Evolutionary conservation across 306 rosid genomes (phyloP), one percentile per base, ranked within the genome.

Genomic region (Lablab purpureus): DNA sequence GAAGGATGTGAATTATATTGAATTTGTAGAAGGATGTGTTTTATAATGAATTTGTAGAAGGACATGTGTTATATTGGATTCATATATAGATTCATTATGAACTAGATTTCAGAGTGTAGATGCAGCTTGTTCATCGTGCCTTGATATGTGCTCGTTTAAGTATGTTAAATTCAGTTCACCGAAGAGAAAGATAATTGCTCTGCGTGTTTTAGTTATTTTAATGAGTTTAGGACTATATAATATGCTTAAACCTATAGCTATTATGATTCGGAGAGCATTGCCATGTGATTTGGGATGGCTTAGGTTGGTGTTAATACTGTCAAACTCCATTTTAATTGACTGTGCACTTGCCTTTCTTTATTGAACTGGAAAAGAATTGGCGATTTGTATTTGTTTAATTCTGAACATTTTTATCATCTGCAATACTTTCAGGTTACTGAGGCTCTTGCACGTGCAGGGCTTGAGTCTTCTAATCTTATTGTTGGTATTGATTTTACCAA

Each of bases 401-500:
- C 58, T 37, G 2, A 27, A 41, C 37, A 41, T 36, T 25, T 23
- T 10, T n/a, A 17, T 71, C 13, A 50, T 71, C 50, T 30, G 2
- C 32, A 0, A 23, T 32, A 63, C 14, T 8, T 66, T 65, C 82
- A 91, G 96, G 96, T 91, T 75, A 91, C 88, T 18, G 87, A 78
- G 77, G 96, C 91, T 73, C 96, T 91, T 84, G 90, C 91, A 1
- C 84, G 72, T 37, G 91, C 93, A 60, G 93, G 96, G 71, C 96
- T 91, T 3, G 96, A 91, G 83, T 91, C 96, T 70, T 91, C 91
- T 41, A 89, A 91, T 86, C 90, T 91, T 59, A 89, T 91, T 66
- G 90, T 91, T 54, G 96, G 93, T 7, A 83, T 91, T 78, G 96
- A 91, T 84, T 89, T 91, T 83, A 91, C 96, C 18, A 91, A 87